A percentile compares a stretch with the other conserved stretches of the same genome.
Evolutionary conservation across 129 eudicot species (phyloP).

Genomic region (Ambrosia trifida): DNA sequence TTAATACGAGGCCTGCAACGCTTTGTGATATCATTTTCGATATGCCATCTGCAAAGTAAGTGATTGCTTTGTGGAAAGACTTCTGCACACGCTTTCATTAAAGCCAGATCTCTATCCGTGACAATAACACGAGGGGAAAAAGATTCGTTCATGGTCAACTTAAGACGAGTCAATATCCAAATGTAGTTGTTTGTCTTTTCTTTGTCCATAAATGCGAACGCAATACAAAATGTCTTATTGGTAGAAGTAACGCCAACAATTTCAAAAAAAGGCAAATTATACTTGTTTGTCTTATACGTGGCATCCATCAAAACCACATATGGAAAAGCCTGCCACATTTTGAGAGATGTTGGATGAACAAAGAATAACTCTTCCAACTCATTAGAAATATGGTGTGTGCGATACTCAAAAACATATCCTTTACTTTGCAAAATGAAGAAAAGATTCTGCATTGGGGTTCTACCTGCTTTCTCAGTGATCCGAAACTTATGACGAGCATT

Average conservation of each 20-base stretch:
- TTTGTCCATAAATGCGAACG: not conserved
- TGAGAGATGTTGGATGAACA: not conserved
- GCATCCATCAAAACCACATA: not conserved
- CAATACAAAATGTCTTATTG: not conserved
- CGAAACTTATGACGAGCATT: not conserved
- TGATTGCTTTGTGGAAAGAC: no score
- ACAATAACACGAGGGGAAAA: no score
- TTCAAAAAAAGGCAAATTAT: not conserved
- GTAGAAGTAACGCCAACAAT: not conserved
- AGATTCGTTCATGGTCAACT: no score
- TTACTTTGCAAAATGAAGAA: not conserved
- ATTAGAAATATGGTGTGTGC: not conserved
- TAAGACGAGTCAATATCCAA: no score
- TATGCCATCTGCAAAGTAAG: no score
- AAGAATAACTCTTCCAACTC: not conserved
- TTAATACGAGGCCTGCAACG: no score
- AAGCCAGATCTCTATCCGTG: no score
- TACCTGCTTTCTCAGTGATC: not conserved
- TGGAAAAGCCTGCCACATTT: not conserved
- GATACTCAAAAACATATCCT: not conserved
- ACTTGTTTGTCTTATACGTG: not conserved
- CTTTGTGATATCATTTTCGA: no score
- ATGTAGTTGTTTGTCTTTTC: not conserved
- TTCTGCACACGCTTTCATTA: no score
- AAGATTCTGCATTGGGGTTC: slow-evolving; percentile 4